Evolutionary conservation across 192 early-diverging fungal genomes (phyloP).

Genomic region (Nowakowskiella sp.): DNA sequence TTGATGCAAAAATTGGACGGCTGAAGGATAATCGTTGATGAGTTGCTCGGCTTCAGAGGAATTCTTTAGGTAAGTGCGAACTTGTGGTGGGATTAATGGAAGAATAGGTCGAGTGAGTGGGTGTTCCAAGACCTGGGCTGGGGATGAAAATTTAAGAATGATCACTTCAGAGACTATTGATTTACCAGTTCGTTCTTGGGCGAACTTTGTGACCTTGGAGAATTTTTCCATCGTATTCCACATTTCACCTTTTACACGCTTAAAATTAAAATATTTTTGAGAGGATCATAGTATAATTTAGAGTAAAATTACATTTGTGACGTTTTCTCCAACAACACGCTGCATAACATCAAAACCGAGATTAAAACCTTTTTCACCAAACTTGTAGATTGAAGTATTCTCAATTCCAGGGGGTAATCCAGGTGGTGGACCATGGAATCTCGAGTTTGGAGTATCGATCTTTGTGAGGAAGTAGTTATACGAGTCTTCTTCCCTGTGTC

Average conservation of each 20-base stretch:
- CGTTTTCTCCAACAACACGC: constrained; percentile 22
- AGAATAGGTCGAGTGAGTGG: constrained; percentile 41
- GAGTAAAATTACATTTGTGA: constrained; percentile 17
- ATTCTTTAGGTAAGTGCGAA: constrained; percentile 27
- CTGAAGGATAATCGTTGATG: constrained; percentile 38
- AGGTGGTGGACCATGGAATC: too few relatives aligned
- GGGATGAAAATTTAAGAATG: background rate
- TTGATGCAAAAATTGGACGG: constrained; percentile 29
- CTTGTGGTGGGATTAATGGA: constrained; percentile 33
- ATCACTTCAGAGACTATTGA: background rate
- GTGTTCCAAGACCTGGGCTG: constrained; percentile 43
- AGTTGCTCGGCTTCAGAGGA: constrained; percentile 39
- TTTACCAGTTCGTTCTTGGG: constrained; percentile 28
- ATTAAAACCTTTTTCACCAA: constrained; percentile 31
- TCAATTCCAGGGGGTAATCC: constrained; percentile 19
- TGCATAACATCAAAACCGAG: constrained; percentile 28
- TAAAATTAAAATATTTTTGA: constrained; percentile 1
- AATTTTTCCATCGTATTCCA: constrained; percentile 43
- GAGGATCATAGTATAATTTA: background rate
- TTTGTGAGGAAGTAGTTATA: too few relatives aligned
- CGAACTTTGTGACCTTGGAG: constrained; percentile 36
- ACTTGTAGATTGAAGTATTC: constrained; percentile 27
- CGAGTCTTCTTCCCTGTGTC: too few relatives aligned
- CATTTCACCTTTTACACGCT: constrained; percentile 38
- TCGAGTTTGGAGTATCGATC: too few relatives aligned